Conservation (phyloP, 768 basidiomycete genomes). For the Podaxis sp. region DNA sequence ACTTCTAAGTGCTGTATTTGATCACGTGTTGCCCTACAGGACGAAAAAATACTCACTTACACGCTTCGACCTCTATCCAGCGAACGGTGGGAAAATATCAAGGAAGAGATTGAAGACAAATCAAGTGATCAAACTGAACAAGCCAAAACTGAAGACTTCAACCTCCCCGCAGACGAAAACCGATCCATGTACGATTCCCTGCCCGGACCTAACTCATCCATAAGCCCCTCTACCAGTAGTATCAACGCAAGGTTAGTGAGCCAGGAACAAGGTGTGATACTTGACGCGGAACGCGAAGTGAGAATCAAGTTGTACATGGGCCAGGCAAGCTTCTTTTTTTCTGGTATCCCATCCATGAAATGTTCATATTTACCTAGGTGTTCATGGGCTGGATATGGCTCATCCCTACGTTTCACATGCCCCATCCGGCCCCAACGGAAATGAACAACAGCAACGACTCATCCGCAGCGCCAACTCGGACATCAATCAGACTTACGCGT, state of each 20-base stretch:
- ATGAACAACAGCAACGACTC: conserved; percentile 11
- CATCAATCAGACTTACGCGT: conserved; percentile 41
- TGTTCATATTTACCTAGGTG: conserved; percentile 34
- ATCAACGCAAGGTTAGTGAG: background rate
- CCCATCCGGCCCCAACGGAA: conserved; percentile 34
- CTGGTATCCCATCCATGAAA: background rate
- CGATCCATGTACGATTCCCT: background rate
- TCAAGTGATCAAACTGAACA: background rate
- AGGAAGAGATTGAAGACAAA: conserved; percentile 24
- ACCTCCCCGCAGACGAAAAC: background rate
- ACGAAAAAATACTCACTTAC: conserved; percentile 38
- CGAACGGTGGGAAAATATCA: conserved; percentile 37
- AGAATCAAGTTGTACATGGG: conserved; percentile 71
- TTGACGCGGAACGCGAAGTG: conserved; percentile 66
- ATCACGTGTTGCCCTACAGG: conserved; percentile 21
- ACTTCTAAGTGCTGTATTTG: background rate
- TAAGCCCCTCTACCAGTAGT: background rate
- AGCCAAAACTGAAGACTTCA: background rate
- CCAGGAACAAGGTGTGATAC: conserved; percentile 39
- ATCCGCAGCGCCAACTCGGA: conserved; percentile 18
- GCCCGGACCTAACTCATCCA: background rate
- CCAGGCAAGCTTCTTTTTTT: conserved; percentile 36
- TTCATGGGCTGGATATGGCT: conserved; percentile 87
- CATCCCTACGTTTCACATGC: conserved; percentile 79
- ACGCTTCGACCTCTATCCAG: conserved; percentile 42